A percentile compares a stretch with the other conserved stretches of the same genome.
phyloP scores from a whole-genome alignment of 2,329 filamentous ascomycete species.

The Cercospora zeae-maydis region DNA sequence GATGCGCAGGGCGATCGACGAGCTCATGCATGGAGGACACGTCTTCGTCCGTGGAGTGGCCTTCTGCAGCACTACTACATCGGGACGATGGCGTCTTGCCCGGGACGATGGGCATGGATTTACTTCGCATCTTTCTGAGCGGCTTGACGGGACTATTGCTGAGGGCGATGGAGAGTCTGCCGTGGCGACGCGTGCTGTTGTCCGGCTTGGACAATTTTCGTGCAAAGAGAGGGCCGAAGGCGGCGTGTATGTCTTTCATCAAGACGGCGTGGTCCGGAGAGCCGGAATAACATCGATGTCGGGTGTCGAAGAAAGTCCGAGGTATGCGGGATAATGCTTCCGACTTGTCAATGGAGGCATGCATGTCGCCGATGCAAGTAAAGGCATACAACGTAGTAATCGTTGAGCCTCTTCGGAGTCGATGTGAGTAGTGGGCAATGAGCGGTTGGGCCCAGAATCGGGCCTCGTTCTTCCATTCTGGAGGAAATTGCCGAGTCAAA shows the following conservation, averaged over 20 bases:
- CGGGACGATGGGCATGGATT: background rate
- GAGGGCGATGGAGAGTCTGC: constrained; percentile 14
- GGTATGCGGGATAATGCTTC: constrained; percentile 38
- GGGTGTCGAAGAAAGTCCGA: constrained; percentile 45
- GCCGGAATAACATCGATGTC: constrained; percentile 43
- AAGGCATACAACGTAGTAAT: constrained; percentile 45
- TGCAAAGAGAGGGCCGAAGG: constrained; percentile 43
- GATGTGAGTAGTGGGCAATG: constrained; percentile 32
- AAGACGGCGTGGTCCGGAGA: constrained; percentile 47
- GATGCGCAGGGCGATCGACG: constrained; percentile 27
- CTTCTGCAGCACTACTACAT: constrained; percentile 12
- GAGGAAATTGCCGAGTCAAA: constrained; percentile 37
- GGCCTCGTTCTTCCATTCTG: constrained; percentile 42
- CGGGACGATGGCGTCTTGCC: constrained; percentile 10
- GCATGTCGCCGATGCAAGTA: constrained; percentile 38
- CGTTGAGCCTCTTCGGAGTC: constrained; percentile 24
- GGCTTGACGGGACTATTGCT: constrained; percentile 8
- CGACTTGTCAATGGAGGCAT: constrained; percentile 28
- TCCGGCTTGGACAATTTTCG: constrained; percentile 18
- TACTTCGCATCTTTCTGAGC: constrained; percentile 5
- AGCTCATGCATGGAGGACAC: constrained; percentile 28
- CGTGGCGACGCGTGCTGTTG: constrained; percentile 5
- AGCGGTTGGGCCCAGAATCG: constrained; percentile 44
- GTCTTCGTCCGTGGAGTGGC: constrained; percentile 18
- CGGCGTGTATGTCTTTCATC: constrained; percentile 44